Evolutionary conservation across 116 monocot genomes (phyloP), one percentile per base, ranked within the genome.

Genomic region (Dioscorea cayenensis): DNA sequence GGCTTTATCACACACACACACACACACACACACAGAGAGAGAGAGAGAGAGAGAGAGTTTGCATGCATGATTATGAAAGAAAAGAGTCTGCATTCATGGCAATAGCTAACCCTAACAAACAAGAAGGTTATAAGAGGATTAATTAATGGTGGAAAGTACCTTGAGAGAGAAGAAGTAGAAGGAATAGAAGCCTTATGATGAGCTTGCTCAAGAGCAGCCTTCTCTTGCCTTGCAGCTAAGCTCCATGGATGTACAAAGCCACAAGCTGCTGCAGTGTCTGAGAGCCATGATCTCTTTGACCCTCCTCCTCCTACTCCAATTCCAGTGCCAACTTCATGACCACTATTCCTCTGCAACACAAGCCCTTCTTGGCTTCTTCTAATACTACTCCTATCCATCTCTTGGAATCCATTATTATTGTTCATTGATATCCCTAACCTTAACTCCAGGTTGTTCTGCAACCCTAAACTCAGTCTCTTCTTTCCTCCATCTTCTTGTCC

Each of bases 161-260:
- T 78, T 58, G 67, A 66, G 35, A 66, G 35, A 28, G 69, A 49
- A 13, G 69, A 62, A 38, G 72, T 16, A 51, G 72, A 25, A 59
- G 60, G 19, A 5, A 23, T 36, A 14, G 71, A 32, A 20, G 43
- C 11, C 25, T 67, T 64, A 48, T 65, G 64, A 13, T 70, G 81
- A 28, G 77, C 82, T 66, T 87, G 81, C 77, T 87, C 85, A 16
- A 83, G 52, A 18, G 51, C 80, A 0, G 84, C 84, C 81, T 78
- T 87, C 82, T 86, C 74, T 71, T 85, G 91, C 52, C 91, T 77
- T 28, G 87, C 87, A 18, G 91, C 83, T 71, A 87, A 71, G 77
- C 87, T 91, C 91, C 91, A 91, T 0, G 87, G 91, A 64, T 87
- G 73, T 16, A 85, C 78, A 64, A 78, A 83, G 16, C 84, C 66